Conservation (phyloP, 1,284 basidiomycete genomes). For the Melampsora americana region DNA sequence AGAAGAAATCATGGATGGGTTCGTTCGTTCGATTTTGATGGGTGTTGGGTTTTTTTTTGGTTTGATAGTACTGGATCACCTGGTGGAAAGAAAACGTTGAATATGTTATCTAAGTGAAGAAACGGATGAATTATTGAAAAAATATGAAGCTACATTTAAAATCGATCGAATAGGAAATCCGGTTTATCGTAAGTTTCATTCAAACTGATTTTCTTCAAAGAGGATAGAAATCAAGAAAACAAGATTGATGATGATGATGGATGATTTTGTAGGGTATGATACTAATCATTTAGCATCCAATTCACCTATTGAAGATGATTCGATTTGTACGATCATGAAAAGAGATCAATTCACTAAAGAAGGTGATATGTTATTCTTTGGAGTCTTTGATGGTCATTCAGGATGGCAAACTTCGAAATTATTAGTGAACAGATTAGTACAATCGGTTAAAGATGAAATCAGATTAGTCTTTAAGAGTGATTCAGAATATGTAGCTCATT, state of each 20-base stretch:
- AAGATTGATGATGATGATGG: too few species aligned
- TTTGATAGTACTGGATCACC: constrained; percentile 34
- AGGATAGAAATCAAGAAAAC: constrained; percentile 4
- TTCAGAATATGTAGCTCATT: constrained; percentile 47
- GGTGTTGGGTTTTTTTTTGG: neutral
- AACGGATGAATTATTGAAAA: constrained; percentile 22
- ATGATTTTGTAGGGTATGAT: constrained; percentile 62
- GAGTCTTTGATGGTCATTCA: constrained; percentile 72
- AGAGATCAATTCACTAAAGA: constrained; percentile 51
- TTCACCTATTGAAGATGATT: constrained; percentile 83
- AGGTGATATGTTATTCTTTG: constrained; percentile 45
- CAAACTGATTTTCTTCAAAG: neutral
- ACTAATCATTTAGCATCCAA: constrained; percentile 78
- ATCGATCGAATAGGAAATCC: constrained; percentile 28
- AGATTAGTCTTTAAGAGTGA: constrained; percentile 57
- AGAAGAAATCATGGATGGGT: too few species aligned
- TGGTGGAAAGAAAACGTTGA: constrained; percentile 30
- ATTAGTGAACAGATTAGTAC: constrained; percentile 79
- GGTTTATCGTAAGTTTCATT: constrained; percentile 18
- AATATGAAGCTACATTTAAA: constrained; percentile 31
- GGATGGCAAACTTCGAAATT: constrained; percentile 79
- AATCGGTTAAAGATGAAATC: constrained; percentile 77
- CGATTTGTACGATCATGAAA: constrained; percentile 68
- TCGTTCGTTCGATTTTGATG: neutral
- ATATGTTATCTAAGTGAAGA: constrained; percentile 27